Percentiles rank a stretch among this genome's conserved stretches.
Conservation (phyloP, 2,329 filamentous ascomycete species). For the Amesomyces nigricolor region DNA sequence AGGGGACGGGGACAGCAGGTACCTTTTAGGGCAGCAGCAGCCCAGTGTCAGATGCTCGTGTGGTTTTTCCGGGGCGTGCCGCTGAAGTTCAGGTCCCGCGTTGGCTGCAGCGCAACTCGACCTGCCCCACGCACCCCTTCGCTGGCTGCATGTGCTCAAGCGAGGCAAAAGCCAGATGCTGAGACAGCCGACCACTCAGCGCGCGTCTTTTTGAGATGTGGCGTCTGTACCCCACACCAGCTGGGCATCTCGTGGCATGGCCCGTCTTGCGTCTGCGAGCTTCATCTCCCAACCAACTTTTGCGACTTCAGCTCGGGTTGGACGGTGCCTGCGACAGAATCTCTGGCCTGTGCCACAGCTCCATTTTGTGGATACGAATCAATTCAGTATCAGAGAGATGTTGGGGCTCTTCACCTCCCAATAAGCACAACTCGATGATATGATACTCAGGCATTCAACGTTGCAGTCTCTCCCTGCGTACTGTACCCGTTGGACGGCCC, state of each 20-base stretch:
- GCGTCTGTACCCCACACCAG: background rate
- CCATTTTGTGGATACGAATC: too few species aligned
- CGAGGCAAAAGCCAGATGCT: background rate
- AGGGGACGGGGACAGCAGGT: background rate
- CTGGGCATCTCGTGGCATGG: too few species aligned
- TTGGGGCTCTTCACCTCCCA: too few species aligned
- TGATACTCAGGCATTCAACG: too few species aligned
- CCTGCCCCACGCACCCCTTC: slow-evolving; percentile 1
- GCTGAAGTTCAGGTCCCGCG: slow-evolving; percentile 5
- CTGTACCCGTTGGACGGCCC: too few species aligned
- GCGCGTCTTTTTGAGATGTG: background rate
- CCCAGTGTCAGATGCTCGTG: slow-evolving; percentile 12
- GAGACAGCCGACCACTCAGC: background rate
- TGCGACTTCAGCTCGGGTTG: background rate
- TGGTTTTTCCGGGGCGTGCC: slow-evolving; percentile 11
- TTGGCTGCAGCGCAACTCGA: slow-evolving; percentile 9
- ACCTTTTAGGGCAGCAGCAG: background rate
- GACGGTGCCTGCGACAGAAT: too few species aligned
- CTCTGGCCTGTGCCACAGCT: too few species aligned
- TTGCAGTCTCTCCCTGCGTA: too few species aligned
- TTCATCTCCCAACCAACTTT: background rate
- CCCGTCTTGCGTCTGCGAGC: too few species aligned
- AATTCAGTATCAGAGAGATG: too few species aligned
- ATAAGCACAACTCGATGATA: too few species aligned
- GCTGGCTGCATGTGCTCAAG: slow-evolving; percentile 11